A percentile compares a stretch with the other conserved stretches of the same genome.
Conservation (phyloP, 2,329 filamentous ascomycete species). For the Scedosporium aurantiacum region DNA sequence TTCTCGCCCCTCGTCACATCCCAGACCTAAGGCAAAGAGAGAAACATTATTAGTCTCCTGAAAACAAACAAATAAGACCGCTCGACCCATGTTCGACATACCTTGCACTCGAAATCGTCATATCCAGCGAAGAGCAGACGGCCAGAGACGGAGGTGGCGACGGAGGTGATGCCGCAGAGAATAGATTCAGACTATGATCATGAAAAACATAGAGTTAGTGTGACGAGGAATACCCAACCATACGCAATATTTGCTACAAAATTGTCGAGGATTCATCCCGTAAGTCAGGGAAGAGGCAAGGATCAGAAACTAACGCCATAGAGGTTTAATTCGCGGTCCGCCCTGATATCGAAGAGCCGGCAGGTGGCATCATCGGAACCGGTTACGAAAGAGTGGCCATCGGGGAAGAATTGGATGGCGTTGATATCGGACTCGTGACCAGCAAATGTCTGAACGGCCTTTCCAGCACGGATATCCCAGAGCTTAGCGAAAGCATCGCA, state of each 20-base stretch:
- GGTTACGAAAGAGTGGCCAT: conserved; percentile 95
- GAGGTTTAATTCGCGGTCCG: conserved; percentile 67
- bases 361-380: conserved; percentile 97
- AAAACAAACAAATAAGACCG: background rate
- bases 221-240: background rate
- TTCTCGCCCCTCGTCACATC: conserved; percentile 94
- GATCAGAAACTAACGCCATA: conserved; percentile 45
- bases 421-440: conserved; percentile 99
- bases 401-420: conserved; percentile 98
- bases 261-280: no score
- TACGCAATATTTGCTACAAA: no score
- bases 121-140: conserved; percentile 93
- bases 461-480: conserved; percentile 97
- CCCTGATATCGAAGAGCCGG: conserved; percentile 93
- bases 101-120: conserved; percentile 99
- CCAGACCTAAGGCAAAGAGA: conserved; percentile 62
- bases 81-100: conserved; percentile 29
- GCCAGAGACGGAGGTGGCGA: conserved; percentile 94
- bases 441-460: conserved; percentile 96
- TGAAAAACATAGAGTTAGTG: background rate
- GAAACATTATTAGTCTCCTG: background rate
- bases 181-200: conserved; percentile 76
- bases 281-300: background rate
- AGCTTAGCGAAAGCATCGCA: conserved; percentile 98
- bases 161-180: conserved; percentile 94